phyloP scores from a whole-genome alignment of 768 basidiomycete species.

The Serendipita sp. region DNA sequence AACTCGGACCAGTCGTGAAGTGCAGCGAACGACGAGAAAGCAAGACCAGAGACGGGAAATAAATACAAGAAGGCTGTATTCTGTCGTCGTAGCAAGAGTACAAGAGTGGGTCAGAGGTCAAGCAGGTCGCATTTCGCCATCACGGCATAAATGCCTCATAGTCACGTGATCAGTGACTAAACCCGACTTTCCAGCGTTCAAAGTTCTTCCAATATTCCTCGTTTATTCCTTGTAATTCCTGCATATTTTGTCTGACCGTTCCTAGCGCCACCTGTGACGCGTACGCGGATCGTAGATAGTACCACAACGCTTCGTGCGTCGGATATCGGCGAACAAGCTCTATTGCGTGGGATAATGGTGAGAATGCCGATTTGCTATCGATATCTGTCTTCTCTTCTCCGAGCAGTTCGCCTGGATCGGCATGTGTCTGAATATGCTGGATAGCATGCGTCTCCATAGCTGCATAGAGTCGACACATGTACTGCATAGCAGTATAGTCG shows the following conservation, averaged over 20 bases:
- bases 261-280: not conserved
- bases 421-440: not conserved
- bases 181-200: not conserved
- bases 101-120: too few species aligned
- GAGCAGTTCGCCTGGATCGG: not conserved
- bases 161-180: not conserved
- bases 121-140: too few species aligned
- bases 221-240: not conserved
- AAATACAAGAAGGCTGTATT: too few species aligned
- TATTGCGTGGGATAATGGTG: conserved; percentile 26
- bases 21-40: too few species aligned
- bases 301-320: conserved; percentile 47
- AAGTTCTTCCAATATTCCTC: not conserved
- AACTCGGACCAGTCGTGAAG: too few species aligned
- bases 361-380: conserved; percentile 1
- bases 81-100: too few species aligned
- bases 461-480: conserved; percentile 25
- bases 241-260: not conserved
- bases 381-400: conserved; percentile 2
- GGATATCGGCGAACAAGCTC: conserved; percentile 38
- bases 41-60: too few species aligned
- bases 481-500: conserved; percentile 51
- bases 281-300: conserved; percentile 31
- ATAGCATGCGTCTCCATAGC: conserved; percentile 12
- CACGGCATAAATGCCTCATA: not conserved